phyloP scores from a whole-genome alignment of 2,329 filamentous ascomycete genomes.

The Aspergillus sp. region DNA sequence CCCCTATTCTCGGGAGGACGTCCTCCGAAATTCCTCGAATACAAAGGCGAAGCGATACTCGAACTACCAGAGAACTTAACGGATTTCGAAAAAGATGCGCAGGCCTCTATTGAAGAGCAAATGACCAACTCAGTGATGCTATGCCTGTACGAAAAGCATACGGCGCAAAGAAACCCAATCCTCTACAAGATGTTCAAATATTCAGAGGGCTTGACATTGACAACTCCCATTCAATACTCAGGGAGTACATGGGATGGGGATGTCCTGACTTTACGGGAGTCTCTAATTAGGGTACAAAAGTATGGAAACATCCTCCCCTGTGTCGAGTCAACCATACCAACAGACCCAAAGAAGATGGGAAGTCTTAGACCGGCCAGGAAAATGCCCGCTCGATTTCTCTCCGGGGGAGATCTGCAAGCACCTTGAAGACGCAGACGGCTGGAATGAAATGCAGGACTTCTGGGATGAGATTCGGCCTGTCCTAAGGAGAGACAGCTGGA shows the following conservation, averaged over 20 bases:
- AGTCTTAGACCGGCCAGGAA: constrained; percentile 11
- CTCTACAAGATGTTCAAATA: constrained; percentile 21
- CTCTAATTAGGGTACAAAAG: constrained; percentile 27
- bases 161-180: constrained; percentile 14
- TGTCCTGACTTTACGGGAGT: constrained; percentile 23
- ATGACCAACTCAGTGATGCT: constrained; percentile 22
- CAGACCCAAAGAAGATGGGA: constrained; percentile 17
- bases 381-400: constrained; percentile 23
- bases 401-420: constrained; percentile 20
- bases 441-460: constrained; percentile 34
- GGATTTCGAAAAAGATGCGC: constrained; percentile 6
- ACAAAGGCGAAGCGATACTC: constrained; percentile 14
- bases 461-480: constrained; percentile 35
- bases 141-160: constrained; percentile 22
- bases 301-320: not conserved
- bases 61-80: constrained; percentile 24
- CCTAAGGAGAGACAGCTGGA: constrained; percentile 41
- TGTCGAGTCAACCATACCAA: not conserved
- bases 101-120: not conserved
- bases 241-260: constrained; percentile 27
- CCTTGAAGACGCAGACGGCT: constrained; percentile 19
- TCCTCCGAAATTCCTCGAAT: constrained; percentile 16
- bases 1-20: constrained; percentile 23
- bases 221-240: constrained; percentile 19
- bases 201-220: constrained; percentile 23